phyloP scores from a whole-genome alignment of 1,284 basidiomycete genomes.

The Moesziomyces sp. region DNA sequence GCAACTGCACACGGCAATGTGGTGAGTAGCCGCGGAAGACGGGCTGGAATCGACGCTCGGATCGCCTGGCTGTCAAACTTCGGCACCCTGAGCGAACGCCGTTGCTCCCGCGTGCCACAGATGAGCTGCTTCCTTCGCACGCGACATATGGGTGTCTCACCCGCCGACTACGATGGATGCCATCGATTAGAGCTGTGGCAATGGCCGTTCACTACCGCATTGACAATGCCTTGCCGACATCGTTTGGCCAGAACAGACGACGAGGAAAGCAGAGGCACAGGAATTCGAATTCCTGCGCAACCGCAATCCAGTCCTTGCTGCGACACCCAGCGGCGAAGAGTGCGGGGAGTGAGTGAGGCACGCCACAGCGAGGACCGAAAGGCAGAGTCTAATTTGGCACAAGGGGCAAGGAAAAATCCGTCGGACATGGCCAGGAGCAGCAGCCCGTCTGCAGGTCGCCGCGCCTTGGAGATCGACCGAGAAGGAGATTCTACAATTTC shows the following conservation, averaged over 20 bases:
- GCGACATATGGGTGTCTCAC: not conserved
- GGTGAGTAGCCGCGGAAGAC: too few relatives aligned
- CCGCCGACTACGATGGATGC: not conserved
- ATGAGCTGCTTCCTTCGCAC: not conserved
- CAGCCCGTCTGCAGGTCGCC: slow-evolving; percentile 4
- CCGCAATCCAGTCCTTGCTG: too few relatives aligned
- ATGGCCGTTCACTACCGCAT: too few relatives aligned
- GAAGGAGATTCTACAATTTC: slow-evolving; percentile 4
- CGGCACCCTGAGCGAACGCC: not conserved
- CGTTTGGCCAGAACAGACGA: too few relatives aligned
- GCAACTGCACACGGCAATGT: too few relatives aligned
- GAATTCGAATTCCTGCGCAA: too few relatives aligned
- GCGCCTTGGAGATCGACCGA: slow-evolving; percentile 24
- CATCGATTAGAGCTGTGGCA: not conserved
- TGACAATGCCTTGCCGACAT: too few relatives aligned
- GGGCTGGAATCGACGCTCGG: too few relatives aligned
- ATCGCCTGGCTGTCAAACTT: not conserved
- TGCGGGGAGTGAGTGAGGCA: too few relatives aligned
- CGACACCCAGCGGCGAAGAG: too few relatives aligned
- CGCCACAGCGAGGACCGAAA: too few relatives aligned
- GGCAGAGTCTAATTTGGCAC: not conserved
- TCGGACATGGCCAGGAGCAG: not conserved
- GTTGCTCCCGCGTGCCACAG: not conserved
- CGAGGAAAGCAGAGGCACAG: too few relatives aligned
- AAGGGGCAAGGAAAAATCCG: not conserved